Conservation (phyloP, 805 yeast genomes). For the Spathaspora gorwiae region DNA sequence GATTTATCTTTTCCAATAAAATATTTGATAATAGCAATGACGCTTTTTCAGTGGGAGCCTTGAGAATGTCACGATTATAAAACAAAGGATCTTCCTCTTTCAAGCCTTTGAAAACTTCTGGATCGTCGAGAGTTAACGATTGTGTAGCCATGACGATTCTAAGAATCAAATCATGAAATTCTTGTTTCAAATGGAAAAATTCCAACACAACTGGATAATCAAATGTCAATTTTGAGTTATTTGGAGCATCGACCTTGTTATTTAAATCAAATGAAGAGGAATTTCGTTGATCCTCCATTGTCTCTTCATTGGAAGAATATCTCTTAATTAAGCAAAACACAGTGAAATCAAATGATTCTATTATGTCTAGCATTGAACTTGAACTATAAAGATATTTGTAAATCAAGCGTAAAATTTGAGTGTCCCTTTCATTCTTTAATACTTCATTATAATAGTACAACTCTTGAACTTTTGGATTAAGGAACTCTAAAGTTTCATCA, state of each 20-base stretch:
- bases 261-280: conserved; percentile 5
- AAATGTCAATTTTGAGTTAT: conserved; percentile 28
- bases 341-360: conserved; percentile 61
- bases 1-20: conserved; percentile 43
- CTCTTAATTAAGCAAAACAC: conserved; percentile 44
- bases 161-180: conserved; percentile 56
- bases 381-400: conserved; percentile 51
- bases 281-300: conserved; percentile 8
- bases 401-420: conserved; percentile 48
- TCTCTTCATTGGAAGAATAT: conserved; percentile 17
- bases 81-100: conserved; percentile 49
- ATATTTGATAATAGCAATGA: conserved; percentile 45
- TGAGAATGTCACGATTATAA: conserved; percentile 34
- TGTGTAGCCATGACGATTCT: conserved; percentile 65
- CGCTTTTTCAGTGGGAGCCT: conserved; percentile 44
- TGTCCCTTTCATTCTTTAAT: conserved; percentile 41
- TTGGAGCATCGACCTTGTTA: conserved; percentile 3
- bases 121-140: conserved; percentile 64
- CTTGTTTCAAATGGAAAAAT: conserved; percentile 70
- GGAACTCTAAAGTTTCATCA: conserved; percentile 36
- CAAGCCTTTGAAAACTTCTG: conserved; percentile 66
- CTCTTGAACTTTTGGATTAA: conserved; percentile 34
- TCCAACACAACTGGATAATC: conserved; percentile 59
- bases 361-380: conserved; percentile 44
- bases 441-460: conserved; percentile 33